Evolutionary conservation across 176 grass and related monocot genomes (phyloP), one percentile per base, ranked within the genome.

Genomic region (Bromus sterilis): DNA sequence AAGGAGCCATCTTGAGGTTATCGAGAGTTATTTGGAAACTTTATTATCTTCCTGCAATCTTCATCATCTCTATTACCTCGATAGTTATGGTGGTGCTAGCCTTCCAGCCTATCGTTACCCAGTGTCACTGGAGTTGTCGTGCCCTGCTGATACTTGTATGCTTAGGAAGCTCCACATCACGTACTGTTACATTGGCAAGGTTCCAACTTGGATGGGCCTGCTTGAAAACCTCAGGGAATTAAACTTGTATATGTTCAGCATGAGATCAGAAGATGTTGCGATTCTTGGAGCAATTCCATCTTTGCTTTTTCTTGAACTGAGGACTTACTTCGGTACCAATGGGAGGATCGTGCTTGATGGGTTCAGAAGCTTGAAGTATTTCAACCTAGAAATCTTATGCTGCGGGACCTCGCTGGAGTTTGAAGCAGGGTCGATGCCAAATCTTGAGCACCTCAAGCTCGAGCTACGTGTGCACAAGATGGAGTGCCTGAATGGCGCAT

Each of bases 321-420:
- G 0, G 4, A 82, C 53, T 5, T 0, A 1, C 0, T 20, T 20
- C 0, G 14, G 53, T 6, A 61, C 4, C 6, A 34, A 33, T 2
- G 55, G 53, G 10, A 82, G 11, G 14, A 82, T 72, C 16, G 7
- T 24, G 3, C 1, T 82, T 16, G 14, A 4, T 7, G 49, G 67
- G 15, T 82, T 72, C 53, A 82, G 36, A 72, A 72, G 11, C 18
- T 14, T 82, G 25, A 82, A 72, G 15, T 33, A 44, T 71, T 82
- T 80, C 23, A 9, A 3, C 31, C 51, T 71, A 0, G 0, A 0
- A 23, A 71, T 58, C 4, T 0, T 0, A 1, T 1, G 0, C 1
- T 82, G 80, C 14, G 67, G 67, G 4, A 73, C 37, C 2, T 6
- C 11, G 0, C 37, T 44, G 20, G 55, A 73, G 20, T 82, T 82